Evolutionary conservation across 2,329 filamentous ascomycete species (phyloP).

Genomic region (Macrophomina tecta): DNA sequence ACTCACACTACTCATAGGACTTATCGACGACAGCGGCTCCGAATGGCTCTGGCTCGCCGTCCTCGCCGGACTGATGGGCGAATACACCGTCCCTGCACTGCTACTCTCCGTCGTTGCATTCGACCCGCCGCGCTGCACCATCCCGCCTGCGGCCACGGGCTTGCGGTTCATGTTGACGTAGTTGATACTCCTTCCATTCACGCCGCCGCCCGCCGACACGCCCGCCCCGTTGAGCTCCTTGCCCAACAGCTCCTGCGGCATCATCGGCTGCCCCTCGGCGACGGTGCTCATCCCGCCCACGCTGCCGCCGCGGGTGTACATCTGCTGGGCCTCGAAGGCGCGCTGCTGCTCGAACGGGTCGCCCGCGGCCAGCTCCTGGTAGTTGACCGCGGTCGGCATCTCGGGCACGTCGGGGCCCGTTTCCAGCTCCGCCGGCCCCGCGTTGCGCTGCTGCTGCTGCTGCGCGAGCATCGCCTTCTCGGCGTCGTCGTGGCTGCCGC

Average conservation of each 20-base stretch:
- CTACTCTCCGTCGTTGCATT: background rate
- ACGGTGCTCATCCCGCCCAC: background rate
- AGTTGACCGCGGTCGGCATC: conserved; percentile 12
- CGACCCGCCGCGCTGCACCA: background rate
- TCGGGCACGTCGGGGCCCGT: conserved; percentile 5
- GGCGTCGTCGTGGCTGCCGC: background rate
- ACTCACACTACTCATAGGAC: background rate
- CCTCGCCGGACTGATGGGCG: background rate
- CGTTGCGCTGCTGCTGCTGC: background rate
- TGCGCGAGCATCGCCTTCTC: conserved; percentile 8
- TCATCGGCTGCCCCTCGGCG: background rate
- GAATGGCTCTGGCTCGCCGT: background rate
- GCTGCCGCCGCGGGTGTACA: background rate
- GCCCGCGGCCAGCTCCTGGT: conserved; percentile 8
- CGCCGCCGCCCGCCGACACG: background rate
- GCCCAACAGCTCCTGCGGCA: background rate
- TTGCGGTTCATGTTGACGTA: background rate
- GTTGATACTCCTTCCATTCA: background rate
- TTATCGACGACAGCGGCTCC: conserved; percentile 6
- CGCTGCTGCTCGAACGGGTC: background rate
- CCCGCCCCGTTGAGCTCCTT: background rate
- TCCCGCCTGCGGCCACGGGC: background rate
- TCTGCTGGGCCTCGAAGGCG: background rate
- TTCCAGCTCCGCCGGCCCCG: background rate
- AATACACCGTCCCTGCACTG: background rate